Conservation (phyloP, 2,329 filamentous ascomycete species). For the Xylariaceae sp. region DNA sequence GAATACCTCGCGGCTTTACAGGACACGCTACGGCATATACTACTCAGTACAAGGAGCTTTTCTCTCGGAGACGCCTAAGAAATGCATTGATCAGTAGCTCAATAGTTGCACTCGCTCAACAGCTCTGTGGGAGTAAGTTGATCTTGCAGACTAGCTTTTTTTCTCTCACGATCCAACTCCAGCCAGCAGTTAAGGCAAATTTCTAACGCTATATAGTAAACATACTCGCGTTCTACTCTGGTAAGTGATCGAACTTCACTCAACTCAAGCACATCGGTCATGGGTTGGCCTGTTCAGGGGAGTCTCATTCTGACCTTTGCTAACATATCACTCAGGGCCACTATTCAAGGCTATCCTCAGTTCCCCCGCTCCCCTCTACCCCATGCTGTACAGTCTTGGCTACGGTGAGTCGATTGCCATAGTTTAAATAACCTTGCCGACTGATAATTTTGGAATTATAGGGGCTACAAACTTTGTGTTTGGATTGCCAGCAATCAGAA, state of each 20-base stretch:
- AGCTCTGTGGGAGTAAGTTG: conserved; percentile 35
- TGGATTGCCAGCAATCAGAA: conserved; percentile 39
- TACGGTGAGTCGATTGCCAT: conserved; percentile 21
- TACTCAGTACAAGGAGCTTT: conserved; percentile 25
- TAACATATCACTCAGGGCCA: conserved; percentile 4
- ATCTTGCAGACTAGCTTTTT: conserved; percentile 33
- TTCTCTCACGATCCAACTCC: conserved; percentile 15
- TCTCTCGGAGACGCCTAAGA: conserved; percentile 23
- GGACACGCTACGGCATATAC: conserved; percentile 15
- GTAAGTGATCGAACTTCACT: conserved; percentile 20
- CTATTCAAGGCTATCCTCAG: conserved; percentile 11
- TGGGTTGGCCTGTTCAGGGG: neutral
- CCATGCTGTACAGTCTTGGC: conserved; percentile 34
- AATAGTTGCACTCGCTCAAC: conserved; percentile 32
- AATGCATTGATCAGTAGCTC: conserved; percentile 34
- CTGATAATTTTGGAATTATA: conserved; percentile 4
- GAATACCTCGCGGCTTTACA: conserved; percentile 14
- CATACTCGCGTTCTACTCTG: conserved; percentile 45
- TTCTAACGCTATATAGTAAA: conserved; percentile 33
- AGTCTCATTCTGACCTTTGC: neutral
- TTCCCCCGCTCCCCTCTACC: conserved; percentile 10
- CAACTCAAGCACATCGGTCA: too few relatives aligned
- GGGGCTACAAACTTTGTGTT: conserved; percentile 44
- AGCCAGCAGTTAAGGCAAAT: neutral
- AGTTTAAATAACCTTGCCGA: neutral